Percentiles rank a stretch among this genome's conserved stretches.
These are phyloP conservation scores for Botrytis byssoidea DNA, from an alignment of 2,329 filamentous ascomycete species.

Conservation along the genomic window DNA sequence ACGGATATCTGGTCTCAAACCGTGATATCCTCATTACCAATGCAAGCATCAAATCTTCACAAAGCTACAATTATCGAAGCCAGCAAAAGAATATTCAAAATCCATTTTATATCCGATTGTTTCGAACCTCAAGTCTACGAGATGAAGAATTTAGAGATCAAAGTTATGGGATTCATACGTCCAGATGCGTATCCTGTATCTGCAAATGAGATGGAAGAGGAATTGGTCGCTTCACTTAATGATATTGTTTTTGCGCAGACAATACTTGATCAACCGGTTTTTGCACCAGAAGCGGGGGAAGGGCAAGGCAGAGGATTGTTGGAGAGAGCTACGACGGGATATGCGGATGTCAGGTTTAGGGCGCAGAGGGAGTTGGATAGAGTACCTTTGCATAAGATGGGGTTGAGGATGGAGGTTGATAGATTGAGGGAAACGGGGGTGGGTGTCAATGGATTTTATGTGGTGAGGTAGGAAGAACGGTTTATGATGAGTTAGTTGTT, in stretches of 20 bases:
- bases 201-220: constrained; percentile 43
- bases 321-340: constrained; percentile 42
- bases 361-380: constrained; percentile 56
- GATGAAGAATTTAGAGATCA: constrained; percentile 48
- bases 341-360: constrained; percentile 48
- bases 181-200: constrained; percentile 44
- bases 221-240: constrained; percentile 41
- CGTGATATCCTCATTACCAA: constrained; percentile 56
- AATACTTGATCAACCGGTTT: constrained; percentile 42
- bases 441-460: constrained; percentile 42
- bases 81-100: constrained; percentile 49
- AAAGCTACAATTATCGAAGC: constrained; percentile 42
- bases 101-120: constrained; percentile 53
- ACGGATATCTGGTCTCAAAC: constrained; percentile 55
- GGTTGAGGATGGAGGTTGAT: constrained; percentile 53
- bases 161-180: constrained; percentile 61
- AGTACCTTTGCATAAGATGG: constrained; percentile 58
- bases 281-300: constrained; percentile 39
- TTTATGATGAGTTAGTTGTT: neutral
- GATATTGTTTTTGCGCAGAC: constrained; percentile 42
- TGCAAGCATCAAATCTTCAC: constrained; percentile 41
- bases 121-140: constrained; percentile 47
- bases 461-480: constrained; percentile 31
- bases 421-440: constrained; percentile 47
- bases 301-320: constrained; percentile 45